A percentile compares a stretch with the other conserved stretches of the same genome.
These are phyloP conservation scores for Pseudogymnoascus sp. DNA, from an alignment of 2,329 filamentous ascomycete genomes.

Conservation along the genomic window DNA sequence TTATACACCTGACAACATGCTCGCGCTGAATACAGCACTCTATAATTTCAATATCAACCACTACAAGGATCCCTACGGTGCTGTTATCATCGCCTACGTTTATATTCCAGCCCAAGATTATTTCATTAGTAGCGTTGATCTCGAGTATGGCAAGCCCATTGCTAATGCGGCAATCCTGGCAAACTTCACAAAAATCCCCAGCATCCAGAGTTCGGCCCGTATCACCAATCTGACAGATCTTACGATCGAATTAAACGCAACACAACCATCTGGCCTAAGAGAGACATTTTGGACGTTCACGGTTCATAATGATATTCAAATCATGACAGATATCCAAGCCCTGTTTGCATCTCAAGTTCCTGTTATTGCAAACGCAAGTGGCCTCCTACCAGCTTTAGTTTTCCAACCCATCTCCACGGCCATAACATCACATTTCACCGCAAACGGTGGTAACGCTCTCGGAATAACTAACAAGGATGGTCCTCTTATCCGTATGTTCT, in stretches of 20 bases:
- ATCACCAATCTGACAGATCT: constrained; percentile 16
- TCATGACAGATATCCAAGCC: constrained; percentile 15
- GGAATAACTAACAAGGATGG: constrained; percentile 15
- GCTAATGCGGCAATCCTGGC: constrained; percentile 17
- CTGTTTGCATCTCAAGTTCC: constrained; percentile 17
- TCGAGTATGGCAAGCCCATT: constrained; percentile 16
- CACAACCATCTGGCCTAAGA: neutral
- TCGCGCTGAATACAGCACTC: neutral
- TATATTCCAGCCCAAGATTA: constrained; percentile 13
- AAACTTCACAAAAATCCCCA: constrained; percentile 16
- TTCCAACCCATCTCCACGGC: constrained; percentile 19
- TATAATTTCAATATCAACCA: constrained; percentile 1
- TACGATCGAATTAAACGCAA: constrained; percentile 6
- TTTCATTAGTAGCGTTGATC: constrained; percentile 12
- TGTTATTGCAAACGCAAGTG: constrained; percentile 11
- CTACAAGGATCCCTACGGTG: neutral
- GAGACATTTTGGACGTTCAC: constrained; percentile 18
- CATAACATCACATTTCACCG: constrained; percentile 16
- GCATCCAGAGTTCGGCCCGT: constrained; percentile 11
- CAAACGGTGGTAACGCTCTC: constrained; percentile 21
- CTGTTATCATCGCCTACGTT: neutral
- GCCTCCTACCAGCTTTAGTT: constrained; percentile 14
- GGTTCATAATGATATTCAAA: constrained; percentile 15
- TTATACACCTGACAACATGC: neutral
- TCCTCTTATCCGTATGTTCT: constrained; percentile 15